Conservation (phyloP, 768 basidiomycete genomes). For the Leccinum barrowsii region DNA sequence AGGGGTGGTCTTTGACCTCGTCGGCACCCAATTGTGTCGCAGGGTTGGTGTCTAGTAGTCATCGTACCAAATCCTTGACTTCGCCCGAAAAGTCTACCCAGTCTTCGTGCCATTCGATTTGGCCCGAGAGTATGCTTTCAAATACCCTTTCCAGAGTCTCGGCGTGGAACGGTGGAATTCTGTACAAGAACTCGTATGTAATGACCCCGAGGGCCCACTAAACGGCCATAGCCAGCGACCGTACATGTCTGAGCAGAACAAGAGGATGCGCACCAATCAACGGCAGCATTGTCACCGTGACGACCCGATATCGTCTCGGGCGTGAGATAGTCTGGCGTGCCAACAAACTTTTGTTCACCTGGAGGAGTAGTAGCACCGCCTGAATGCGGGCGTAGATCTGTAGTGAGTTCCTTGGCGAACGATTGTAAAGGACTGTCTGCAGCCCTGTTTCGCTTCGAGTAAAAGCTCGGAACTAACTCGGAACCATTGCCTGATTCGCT, state of each 20-base stretch:
- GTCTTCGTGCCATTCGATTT: constrained; percentile 95
- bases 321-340: constrained; percentile 96
- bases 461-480: constrained; percentile 61
- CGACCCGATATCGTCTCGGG: constrained; percentile 94
- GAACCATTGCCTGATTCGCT: constrained; percentile 85
- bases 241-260: constrained; percentile 5
- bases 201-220: constrained; percentile 99
- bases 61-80: constrained; percentile 86
- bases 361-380: constrained; percentile 66
- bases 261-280: constrained; percentile 77
- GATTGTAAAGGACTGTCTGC: constrained; percentile 80
- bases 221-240: constrained; percentile 14
- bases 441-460: constrained; percentile 49
- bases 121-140: constrained; percentile 94
- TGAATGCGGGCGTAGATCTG: constrained; percentile 72
- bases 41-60: constrained; percentile 80
- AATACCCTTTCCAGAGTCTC: constrained; percentile 97
- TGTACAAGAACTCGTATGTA: constrained; percentile 96
- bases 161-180: constrained; percentile 96
- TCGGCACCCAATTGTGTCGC: constrained; percentile 76
- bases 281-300: constrained; percentile 89
- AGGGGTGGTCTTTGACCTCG: constrained; percentile 90
- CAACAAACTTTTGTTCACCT: constrained; percentile 95
- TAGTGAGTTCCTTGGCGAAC: constrained; percentile 82
- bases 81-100: constrained; percentile 86